These are phyloP conservation scores for Chaetomiaceae sp. DNA, from an alignment of 2,329 filamentous ascomycete genomes.

Conservation along the genomic window DNA sequence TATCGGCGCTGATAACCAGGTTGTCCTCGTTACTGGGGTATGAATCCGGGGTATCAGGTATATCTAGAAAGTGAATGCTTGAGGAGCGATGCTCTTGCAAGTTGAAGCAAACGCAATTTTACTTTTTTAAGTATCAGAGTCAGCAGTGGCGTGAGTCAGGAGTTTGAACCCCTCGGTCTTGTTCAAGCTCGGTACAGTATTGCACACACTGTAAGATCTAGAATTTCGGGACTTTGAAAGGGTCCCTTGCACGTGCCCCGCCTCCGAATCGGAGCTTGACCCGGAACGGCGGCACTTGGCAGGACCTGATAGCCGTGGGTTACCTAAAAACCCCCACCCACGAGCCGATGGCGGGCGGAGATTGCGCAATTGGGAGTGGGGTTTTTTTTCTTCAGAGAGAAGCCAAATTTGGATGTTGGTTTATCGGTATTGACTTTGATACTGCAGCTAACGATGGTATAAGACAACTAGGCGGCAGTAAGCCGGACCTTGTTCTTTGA, in stretches of 20 bases:
- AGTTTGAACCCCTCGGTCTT: conserved; percentile 2
- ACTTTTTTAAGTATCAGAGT: background rate
- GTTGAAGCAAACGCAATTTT: background rate
- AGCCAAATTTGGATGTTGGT: too few species aligned
- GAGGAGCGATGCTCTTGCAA: background rate
- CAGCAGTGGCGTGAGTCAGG: conserved; percentile 10
- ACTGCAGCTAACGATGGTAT: too few species aligned
- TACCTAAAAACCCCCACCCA: too few species aligned
- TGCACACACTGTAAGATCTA: background rate
- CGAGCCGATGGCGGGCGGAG: background rate
- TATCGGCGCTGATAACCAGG: too few species aligned
- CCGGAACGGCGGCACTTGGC: background rate
- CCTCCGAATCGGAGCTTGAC: conserved; percentile 15
- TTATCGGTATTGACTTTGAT: too few species aligned
- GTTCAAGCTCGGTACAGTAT: too few species aligned
- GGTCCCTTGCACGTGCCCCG: conserved; percentile 3
- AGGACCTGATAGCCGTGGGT: background rate
- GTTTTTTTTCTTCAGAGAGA: background rate
- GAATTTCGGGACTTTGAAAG: background rate
- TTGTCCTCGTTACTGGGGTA: too few species aligned
- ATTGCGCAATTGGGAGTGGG: background rate
- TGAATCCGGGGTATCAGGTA: background rate
- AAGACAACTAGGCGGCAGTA: too few species aligned
- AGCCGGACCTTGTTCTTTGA: too few species aligned
- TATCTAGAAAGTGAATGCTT: background rate